Evolutionary conservation across 2,329 filamentous ascomycete genomes (phyloP), one percentile per base, ranked within the genome.

Genomic region (Pestalotiopsis sp.): DNA sequence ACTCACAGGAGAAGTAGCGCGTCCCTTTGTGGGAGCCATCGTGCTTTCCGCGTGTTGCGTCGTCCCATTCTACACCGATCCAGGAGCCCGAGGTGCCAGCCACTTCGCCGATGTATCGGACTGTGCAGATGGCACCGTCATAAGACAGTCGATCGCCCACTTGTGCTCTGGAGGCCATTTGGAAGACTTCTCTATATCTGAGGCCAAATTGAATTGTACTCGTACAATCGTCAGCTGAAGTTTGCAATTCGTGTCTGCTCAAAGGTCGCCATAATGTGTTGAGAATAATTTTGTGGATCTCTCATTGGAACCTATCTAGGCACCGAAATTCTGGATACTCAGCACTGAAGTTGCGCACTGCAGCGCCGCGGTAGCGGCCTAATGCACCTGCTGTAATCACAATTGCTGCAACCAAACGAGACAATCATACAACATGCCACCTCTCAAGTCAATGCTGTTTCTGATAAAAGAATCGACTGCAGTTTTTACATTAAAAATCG

Each of bases 31-130:
- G 90, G 70, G 91, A 90, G 69, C 96, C 96, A 76, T 95, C 89
- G 81, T 99, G 95, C 83, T 98, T 98, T 70, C 96, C 96, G 75
- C 95, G 88, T 49, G 85, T 86, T 68, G 90, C 84, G 79, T 98
- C 93, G 81, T 98, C 95, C 96, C 96, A 99, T 86, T 99, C 96
- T 62, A 98, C 93, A 61, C 96, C 96, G 41, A 98, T 87, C 95
- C 95, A 98, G 71, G 87, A 84, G 63, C 94, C 93, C 58, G 88
- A 85, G 9, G 94, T 95, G 73, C 92, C 93, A 64, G 88, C 85
- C 7, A 98, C 92, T 41, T 87, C 80, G 59, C 96, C 96, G 70
- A 93, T 82, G 77, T 95, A 98, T 70, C 94, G 91, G 68, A 98
- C 87, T 1, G 95, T 98, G 81, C 95, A 97, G 57, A 92, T 82